Percentiles rank a stretch among this genome's conserved stretches.
Evolutionary conservation across 2,329 filamentous ascomycete species (phyloP).

Genomic region (Fusarium mexicanum): DNA sequence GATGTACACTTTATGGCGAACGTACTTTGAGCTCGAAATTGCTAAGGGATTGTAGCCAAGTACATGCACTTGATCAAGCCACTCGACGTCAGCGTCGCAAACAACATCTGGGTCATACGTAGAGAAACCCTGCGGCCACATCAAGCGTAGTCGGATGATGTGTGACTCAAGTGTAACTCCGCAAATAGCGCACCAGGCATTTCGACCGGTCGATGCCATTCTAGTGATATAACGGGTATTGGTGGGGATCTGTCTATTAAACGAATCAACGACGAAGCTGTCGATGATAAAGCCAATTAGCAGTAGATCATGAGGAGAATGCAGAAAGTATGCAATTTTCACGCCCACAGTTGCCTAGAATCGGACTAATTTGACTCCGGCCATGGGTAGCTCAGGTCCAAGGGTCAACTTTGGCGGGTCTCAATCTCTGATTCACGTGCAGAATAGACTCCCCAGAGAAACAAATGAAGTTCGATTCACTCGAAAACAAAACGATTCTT

Average conservation of each 20-base stretch:
- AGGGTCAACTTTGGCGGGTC: no score
- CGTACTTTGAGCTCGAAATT: background rate
- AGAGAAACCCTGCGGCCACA: background rate
- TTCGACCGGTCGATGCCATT: background rate
- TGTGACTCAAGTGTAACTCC: background rate
- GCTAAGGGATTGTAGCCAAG: background rate
- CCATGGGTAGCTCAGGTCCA: no score
- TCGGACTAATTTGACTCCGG: background rate
- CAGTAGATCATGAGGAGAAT: background rate
- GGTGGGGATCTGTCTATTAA: no score
- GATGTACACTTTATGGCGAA: rapidly evolving
- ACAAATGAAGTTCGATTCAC: no score
- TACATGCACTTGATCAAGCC: background rate
- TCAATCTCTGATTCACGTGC: no score
- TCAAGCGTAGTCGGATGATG: background rate
- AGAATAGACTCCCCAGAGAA: no score
- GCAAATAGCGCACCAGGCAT: background rate
- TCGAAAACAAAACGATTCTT: no score
- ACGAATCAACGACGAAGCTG: background rate
- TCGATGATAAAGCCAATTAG: background rate
- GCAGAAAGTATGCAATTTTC: background rate
- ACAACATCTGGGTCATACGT: background rate
- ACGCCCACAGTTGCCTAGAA: background rate
- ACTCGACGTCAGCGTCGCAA: background rate
- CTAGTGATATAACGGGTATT: background rate